phyloP scores from a whole-genome alignment of 2,329 filamentous ascomycete species.

The Botrytis byssoidea region DNA sequence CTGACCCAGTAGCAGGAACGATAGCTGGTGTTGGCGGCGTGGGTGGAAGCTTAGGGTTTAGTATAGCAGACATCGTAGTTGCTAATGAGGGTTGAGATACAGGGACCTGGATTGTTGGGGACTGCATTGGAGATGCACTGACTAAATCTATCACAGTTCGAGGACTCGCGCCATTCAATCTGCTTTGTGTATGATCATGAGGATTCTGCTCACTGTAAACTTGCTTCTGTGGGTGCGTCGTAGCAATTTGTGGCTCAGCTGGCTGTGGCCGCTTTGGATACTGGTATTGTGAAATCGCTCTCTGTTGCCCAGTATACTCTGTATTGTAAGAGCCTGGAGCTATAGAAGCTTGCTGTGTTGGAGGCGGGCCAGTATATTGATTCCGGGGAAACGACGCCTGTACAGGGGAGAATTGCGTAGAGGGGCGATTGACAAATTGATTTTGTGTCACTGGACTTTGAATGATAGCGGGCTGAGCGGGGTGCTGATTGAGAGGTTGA shows the following conservation, averaged over 20 bases:
- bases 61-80: neutral
- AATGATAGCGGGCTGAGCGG: neutral
- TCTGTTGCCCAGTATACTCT: neutral
- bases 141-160: neutral
- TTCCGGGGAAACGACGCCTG: neutral
- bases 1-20: neutral
- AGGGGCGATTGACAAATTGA: neutral
- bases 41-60: neutral
- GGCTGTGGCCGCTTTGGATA: neutral
- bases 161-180: neutral
- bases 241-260: neutral
- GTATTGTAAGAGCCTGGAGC: neutral
- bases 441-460: neutral
- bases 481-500: neutral
- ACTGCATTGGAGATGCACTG: neutral
- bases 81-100: neutral
- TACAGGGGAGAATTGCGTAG: neutral
- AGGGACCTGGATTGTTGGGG: neutral
- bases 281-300: neutral
- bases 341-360: neutral
- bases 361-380: neutral
- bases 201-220: neutral
- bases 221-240: neutral
- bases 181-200: neutral
- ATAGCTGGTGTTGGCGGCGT: constrained; percentile 8